Evolutionary conservation across 1,139 yeast species (phyloP), one percentile per base, ranked within the genome.

Genomic region (Pichia sp.): DNA sequence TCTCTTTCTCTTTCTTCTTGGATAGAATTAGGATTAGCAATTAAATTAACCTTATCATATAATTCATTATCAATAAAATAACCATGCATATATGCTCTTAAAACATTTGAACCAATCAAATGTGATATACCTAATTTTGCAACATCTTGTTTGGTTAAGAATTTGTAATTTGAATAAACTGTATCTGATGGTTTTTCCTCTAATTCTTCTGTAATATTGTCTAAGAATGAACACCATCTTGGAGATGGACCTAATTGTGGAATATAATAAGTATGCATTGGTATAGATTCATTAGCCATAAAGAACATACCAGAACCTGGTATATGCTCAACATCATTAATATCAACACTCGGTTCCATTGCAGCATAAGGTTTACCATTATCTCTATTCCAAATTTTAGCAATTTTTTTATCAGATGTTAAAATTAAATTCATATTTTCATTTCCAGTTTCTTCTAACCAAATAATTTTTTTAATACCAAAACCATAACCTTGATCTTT

Each of bases 231-330:
- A 66, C 97, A 90, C 99, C 99, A 92, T 56, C 74, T 74, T 50
- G 99, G 98, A 1, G 98, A 96, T 6, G 97, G 97, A 0, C 98
- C 98, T 54, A 92, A 70, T 48, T 87, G 80, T 16, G 99, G 98
- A 50, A 92, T 82, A 63, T 90, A 92, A 64, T 87, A 92, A 10
- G 97, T 85, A 63, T 94, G 97, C 98, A 92, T 87, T 43, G 96
- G 95, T 48, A 86, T 85, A 41, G 97, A 97, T 66, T 92, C 99
- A 60, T 92, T 92, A 31, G 98, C 97, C 72, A 90, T 79, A 67
- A 92, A 83, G 63, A 92, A 90, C 96, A 92, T 87, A 42, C 99
- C 98, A 4, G 96, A 78, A 35, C 80, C 81, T 37, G 87, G 87
- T 37, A 90, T 69, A 60, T 89, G 87, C 50, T 86, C 95, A 44